A percentile compares a stretch with the other conserved stretches of the same genome.
Conservation (phyloP, 2,329 filamentous ascomycete genomes). For the Ciborinia camelliae region DNA sequence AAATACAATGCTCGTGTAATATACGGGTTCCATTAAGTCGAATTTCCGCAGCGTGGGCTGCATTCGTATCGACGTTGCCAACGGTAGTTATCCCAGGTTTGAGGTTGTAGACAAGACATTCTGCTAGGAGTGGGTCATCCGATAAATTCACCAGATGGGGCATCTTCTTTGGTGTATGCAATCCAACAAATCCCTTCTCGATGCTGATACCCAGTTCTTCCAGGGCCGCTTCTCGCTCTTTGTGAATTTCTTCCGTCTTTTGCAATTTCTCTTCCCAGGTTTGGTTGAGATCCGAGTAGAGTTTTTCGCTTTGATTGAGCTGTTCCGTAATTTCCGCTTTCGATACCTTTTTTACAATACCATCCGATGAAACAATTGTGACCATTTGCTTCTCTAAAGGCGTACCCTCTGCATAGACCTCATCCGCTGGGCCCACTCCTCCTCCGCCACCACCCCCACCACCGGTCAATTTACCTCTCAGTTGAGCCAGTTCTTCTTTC, state of each 20-base stretch:
- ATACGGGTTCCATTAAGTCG: constrained; percentile 92
- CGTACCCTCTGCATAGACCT: constrained; percentile 87
- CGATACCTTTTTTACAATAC: constrained; percentile 87
- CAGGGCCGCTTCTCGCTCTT: constrained; percentile 88
- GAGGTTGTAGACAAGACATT: constrained; percentile 96
- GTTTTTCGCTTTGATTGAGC: constrained; percentile 91
- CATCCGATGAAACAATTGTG: constrained; percentile 83
- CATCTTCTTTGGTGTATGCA: constrained; percentile 98
- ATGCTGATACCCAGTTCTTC: constrained; percentile 98
- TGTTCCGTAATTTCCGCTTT: constrained; percentile 98
- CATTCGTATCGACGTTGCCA: constrained; percentile 85
- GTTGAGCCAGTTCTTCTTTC: constrained; percentile 85
- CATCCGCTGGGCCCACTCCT: constrained; percentile 58
- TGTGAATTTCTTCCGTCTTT: constrained; percentile 96
- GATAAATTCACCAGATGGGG: constrained; percentile 97
- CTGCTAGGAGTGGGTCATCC: constrained; percentile 87
- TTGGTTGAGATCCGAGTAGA: constrained; percentile 93
- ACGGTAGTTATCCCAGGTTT: constrained; percentile 94
- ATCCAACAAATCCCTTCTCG: constrained; percentile 93
- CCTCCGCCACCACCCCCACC: constrained; percentile 40
- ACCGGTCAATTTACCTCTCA: constrained; percentile 79
- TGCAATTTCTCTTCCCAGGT: constrained; percentile 97
- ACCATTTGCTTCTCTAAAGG: constrained; percentile 95
- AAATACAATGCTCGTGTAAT: constrained; percentile 84
- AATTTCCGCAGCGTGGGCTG: constrained; percentile 75